Evolutionary conservation across 768 basidiomycete species (phyloP), one percentile per base, ranked within the genome.

Genomic region (Leccinum fibrillosum): DNA sequence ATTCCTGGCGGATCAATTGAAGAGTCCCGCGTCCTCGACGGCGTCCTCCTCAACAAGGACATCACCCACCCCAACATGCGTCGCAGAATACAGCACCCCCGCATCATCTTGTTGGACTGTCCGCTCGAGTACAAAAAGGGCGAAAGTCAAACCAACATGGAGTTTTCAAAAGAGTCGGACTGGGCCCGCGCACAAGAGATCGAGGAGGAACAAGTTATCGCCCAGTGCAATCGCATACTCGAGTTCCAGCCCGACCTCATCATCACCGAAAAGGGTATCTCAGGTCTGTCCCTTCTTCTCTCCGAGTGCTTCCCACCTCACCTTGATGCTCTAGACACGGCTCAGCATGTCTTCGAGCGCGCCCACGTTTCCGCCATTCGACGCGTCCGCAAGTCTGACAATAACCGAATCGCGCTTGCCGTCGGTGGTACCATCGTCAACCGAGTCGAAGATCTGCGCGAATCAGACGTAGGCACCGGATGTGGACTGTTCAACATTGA

Each of bases 51-150:
- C 66, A 98, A 98, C 84, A 98, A 99, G 80, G 97, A 98, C 71
- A 90, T 99, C 66, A 97, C 94, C 0, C 97, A 98, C 74, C 95
- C 97, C 10, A 87, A 91, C 64, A 99, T 98, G 97, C 79, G 96
- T 55, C 74, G 97, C 56, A 79, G 93, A 63, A 98, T 98, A 72
- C 83, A 80, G 60, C 90, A 92, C 63, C 97, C 96, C 3, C 77
- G 95, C 12, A 90, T 99, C 51, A 77, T 98, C 23, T 75, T 98
- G 42, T 77, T 98, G 42, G 94, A 97, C 72, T 98, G 95, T 72
- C 94, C 95, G 10, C 76, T 98, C 56, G 96, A 98, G 77, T 98
- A 99, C 78, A 99, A 98, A 78, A 98, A 98, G 80, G 96, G 96
- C 26, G 97, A 98, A 78, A 86, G 83, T 56, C 97, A 99, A 76